Evolutionary conservation across 371 early-diverging fungal species (phyloP).

Genomic region (Coemansia sp.): DNA sequence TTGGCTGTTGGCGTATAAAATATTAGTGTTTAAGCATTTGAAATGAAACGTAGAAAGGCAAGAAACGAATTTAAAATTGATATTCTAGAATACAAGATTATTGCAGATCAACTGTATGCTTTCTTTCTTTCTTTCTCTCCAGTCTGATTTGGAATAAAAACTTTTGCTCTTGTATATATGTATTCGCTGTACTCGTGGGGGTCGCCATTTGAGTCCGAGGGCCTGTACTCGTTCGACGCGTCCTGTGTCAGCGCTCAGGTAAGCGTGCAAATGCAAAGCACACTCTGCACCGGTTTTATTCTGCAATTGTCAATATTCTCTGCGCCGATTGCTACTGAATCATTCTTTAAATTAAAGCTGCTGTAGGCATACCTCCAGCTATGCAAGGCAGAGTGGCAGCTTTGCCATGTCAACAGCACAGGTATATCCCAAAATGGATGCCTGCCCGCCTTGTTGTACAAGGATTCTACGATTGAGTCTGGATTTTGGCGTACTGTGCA

Average conservation of each 20-base stretch:
- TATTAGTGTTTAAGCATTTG: too few relatives aligned
- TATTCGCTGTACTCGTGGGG: conserved; percentile 46
- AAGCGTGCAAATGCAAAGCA: neutral
- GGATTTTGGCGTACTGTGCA: conserved; percentile 41
- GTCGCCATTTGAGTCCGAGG: conserved; percentile 35
- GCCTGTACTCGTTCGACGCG: conserved; percentile 41
- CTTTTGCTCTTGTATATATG: conserved; percentile 14
- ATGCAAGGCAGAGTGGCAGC: conserved; percentile 40
- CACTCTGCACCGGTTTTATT: neutral
- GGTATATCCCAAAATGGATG: conserved; percentile 32
- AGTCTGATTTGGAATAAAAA: neutral
- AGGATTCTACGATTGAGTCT: conserved; percentile 26
- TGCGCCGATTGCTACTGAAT: neutral
- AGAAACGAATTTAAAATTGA: neutral
- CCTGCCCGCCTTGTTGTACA: conserved; percentile 22
- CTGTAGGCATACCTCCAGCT: conserved; percentile 42
- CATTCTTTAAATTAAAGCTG: neutral
- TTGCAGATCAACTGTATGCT: neutral
- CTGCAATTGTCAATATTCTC: neutral
- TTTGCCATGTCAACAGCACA: conserved; percentile 23
- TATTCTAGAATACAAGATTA: neutral
- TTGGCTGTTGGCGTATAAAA: too few relatives aligned
- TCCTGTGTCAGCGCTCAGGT: conserved; percentile 42
- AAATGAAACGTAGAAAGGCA: neutral
- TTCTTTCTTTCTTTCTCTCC: neutral